phyloP scores from a whole-genome alignment of 805 yeast genomes.

The Spathaspora gorwiae region DNA sequence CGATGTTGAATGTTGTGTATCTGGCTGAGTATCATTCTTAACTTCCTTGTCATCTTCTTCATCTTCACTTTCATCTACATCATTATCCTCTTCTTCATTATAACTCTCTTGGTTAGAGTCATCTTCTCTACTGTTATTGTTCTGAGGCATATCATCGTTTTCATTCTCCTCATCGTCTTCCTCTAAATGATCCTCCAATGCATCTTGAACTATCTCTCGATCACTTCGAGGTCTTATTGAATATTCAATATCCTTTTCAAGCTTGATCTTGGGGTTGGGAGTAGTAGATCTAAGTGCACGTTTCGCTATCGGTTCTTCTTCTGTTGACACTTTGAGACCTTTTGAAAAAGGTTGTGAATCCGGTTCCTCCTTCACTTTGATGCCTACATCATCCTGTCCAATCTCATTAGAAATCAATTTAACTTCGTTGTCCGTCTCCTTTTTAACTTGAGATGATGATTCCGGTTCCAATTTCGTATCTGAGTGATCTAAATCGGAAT shows the following conservation, averaged over 20 bases:
- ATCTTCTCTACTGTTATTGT: background rate
- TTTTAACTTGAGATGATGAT: background rate
- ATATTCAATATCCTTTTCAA: background rate
- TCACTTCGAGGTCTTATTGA: slow-evolving; percentile 1
- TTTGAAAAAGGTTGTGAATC: background rate
- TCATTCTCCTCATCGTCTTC: slow-evolving; percentile 2
- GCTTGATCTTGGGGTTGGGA: background rate
- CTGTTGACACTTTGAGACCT: background rate
- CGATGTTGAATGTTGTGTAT: slow-evolving; percentile 2
- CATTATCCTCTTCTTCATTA: slow-evolving; percentile 7
- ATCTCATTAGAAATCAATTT: background rate
- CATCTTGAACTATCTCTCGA: slow-evolving; percentile 3
- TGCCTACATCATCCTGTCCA: background rate
- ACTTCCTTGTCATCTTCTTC: slow-evolving; percentile 5
- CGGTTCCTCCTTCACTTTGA: background rate
- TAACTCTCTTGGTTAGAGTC: slow-evolving; percentile 6
- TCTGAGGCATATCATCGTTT: background rate
- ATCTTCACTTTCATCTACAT: slow-evolving; percentile 3
- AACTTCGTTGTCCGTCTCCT: background rate
- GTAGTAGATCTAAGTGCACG: background rate
- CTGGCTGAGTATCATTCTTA: slow-evolving; percentile 6
- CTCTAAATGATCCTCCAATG: background rate
- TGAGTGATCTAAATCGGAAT: background rate
- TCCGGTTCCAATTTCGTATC: background rate
- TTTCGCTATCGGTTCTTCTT: background rate